These are phyloP conservation scores for Botrytis pseudocinerea DNA, from an alignment of 2,329 filamentous ascomycete species.

Conservation along the genomic window DNA sequence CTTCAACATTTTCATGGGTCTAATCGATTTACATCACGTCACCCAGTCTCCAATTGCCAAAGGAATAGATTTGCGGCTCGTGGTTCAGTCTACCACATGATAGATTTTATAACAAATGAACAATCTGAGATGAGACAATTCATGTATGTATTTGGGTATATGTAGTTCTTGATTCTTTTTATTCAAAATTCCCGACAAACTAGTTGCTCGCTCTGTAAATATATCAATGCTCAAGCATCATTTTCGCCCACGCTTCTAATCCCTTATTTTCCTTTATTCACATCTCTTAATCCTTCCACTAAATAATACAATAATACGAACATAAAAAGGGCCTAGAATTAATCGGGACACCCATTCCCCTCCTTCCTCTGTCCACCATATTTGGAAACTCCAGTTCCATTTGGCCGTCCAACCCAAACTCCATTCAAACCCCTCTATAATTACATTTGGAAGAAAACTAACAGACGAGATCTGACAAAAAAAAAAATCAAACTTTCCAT, in stretches of 20 bases:
- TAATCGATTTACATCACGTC: neutral
- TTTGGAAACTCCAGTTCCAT: neutral
- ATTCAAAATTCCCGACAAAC: neutral
- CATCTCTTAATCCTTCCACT: neutral
- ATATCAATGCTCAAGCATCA: neutral
- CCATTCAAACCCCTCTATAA: neutral
- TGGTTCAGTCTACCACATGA: neutral
- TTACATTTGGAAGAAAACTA: neutral
- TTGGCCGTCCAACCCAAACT: conserved; percentile 1
- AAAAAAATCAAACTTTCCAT: neutral
- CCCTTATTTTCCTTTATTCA: neutral
- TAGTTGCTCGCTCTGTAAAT: neutral
- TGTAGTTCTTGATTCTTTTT: neutral
- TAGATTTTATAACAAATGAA: neutral
- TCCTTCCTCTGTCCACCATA: neutral
- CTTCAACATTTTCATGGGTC: neutral
- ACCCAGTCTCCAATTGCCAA: neutral
- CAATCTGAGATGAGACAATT: neutral
- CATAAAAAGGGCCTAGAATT: neutral
- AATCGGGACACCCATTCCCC: neutral
- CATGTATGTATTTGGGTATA: neutral
- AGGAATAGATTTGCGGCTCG: neutral
- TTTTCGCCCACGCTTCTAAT: neutral
- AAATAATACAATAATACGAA: conserved; percentile 13
- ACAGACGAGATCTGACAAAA: conserved; percentile 8